Conservation (phyloP, 495 filamentous ascomycete genomes). For the Clavariopsis aquatica region DNA sequence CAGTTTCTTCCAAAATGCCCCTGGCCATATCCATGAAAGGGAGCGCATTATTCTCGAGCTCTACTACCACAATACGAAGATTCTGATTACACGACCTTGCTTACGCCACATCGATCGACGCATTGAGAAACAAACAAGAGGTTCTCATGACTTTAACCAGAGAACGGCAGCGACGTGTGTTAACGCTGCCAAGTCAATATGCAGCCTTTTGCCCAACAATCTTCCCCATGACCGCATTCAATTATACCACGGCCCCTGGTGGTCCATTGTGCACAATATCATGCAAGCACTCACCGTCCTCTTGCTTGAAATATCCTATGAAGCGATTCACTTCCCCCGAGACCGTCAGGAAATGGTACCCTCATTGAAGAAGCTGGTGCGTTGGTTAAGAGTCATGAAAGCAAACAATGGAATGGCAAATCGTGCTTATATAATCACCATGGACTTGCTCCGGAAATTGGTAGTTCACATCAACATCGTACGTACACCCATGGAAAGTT, state of each 20-base stretch:
- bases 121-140: constrained; percentile 49
- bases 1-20: constrained; percentile 6
- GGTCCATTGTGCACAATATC: constrained; percentile 63
- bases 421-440: constrained; percentile 12
- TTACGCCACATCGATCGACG: constrained; percentile 56
- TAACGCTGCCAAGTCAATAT: constrained; percentile 56
- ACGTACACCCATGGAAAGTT: not conserved
- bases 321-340: not conserved
- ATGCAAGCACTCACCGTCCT: constrained; percentile 63
- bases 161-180: constrained; percentile 59
- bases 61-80: constrained; percentile 59
- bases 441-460: constrained; percentile 17
- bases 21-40: constrained; percentile 30
- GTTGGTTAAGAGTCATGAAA: constrained; percentile 23
- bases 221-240: constrained; percentile 30
- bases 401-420: constrained; percentile 20
- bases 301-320: constrained; percentile 52
- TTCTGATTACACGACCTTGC: constrained; percentile 63
- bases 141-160: constrained; percentile 53
- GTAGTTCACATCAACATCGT: not conserved
- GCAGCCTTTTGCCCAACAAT: constrained; percentile 55
- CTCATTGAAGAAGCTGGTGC: constrained; percentile 25
- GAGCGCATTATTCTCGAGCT: constrained; percentile 48
- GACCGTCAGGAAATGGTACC: constrained; percentile 10
- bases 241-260: constrained; percentile 61